Evolutionary conservation across 768 basidiomycete genomes (phyloP).

Genomic region (Boletellus sp.): DNA sequence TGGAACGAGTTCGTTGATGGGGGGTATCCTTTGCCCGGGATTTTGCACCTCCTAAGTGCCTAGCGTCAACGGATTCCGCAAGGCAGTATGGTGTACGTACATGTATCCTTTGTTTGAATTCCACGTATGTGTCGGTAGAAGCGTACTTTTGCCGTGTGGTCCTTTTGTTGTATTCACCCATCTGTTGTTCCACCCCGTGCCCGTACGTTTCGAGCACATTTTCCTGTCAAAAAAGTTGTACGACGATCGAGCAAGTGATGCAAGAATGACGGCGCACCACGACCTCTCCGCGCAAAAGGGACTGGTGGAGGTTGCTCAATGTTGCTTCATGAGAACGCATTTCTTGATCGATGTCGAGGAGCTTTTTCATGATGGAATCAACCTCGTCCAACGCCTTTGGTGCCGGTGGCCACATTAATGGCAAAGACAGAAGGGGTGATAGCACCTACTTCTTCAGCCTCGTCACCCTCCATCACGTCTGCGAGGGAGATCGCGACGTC

Average conservation of each 20-base stretch:
- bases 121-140: slow-evolving; percentile 52
- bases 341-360: slow-evolving; percentile 64
- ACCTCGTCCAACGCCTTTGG: slow-evolving; percentile 54
- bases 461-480: slow-evolving; percentile 54
- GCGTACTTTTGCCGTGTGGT: slow-evolving; percentile 80
- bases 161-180: slow-evolving; percentile 49
- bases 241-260: neutral
- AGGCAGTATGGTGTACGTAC: slow-evolving; percentile 38
- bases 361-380: slow-evolving; percentile 62
- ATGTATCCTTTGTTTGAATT: slow-evolving; percentile 65
- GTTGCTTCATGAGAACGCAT: slow-evolving; percentile 54
- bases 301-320: slow-evolving; percentile 55
- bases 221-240: slow-evolving; percentile 36
- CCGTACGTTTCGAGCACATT: slow-evolving; percentile 52
- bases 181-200: slow-evolving; percentile 37
- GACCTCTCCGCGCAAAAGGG: slow-evolving; percentile 50
- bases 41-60: slow-evolving; percentile 58
- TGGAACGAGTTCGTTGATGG: slow-evolving; percentile 67
- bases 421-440: neutral
- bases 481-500: slow-evolving; percentile 58
- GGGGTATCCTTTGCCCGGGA: slow-evolving; percentile 68
- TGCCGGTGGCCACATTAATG: neutral
- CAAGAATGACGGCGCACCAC: slow-evolving; percentile 44
- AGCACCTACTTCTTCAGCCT: slow-evolving; percentile 47
- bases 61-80: slow-evolving; percentile 6